Evolutionary conservation across 306 rosid genomes (phyloP), one percentile per base, ranked within the genome.

Genomic region (Trifolium fragiferum): DNA sequence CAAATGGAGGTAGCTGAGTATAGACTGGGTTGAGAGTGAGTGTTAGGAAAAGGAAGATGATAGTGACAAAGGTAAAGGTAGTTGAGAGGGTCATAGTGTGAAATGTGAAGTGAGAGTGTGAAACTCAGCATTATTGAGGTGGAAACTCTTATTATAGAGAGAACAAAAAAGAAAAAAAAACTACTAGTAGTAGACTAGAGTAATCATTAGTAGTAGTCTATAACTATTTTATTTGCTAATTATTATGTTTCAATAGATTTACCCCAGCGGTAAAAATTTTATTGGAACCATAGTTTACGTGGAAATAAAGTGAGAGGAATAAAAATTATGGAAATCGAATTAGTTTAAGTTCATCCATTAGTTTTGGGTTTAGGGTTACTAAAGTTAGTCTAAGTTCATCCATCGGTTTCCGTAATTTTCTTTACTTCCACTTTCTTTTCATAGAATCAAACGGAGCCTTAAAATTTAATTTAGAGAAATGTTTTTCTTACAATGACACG

Each of bases 1-100:
- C 85, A 37, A 75, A 94, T 2, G 93, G 95, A 59, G 58, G 76
- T 18, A 6, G 7, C 43, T 82, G 81, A 23, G 84, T 62, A 14
- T 2, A 64, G 62, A 2, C 21, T 20, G 40, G 14, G 18, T 41
- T 66, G 25, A 12, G 5, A 11, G 69, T 66, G 10, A 40, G 23
- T 63, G 73, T 69, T 35, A 54, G 16, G 2, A 63, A 30, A 67
- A 70, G 74, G 44, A 38, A 16, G 19, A 54, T 15, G 23, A 25
- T 25, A 9, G 60, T 40, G 33, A 40, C 4, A 23, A 51, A 66
- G 77, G 73, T 50, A 13, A 77, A 50, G 72, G 18, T 16, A 0
- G 41, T 1, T 32, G 35, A 30, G 40, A 68, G 68, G 67, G 12
- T 47, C 82, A 78, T 78, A 3, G 63, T 15, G 73, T 5, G 30